These are phyloP conservation scores for Amphibolis antarctica DNA, from an alignment of 106 monocot genomes.

Conservation along the genomic window DNA sequence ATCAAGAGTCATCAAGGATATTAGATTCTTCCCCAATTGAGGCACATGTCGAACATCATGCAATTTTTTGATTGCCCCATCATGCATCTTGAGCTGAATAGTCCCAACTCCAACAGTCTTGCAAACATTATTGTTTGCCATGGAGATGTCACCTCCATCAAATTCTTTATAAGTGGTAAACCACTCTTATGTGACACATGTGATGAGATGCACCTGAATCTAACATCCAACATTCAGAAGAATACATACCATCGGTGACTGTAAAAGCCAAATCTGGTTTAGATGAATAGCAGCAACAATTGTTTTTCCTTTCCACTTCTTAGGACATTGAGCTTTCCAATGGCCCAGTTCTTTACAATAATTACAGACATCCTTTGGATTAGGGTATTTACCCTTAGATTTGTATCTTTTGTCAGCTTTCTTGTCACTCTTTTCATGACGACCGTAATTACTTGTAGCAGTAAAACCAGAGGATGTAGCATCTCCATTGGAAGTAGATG, in stretches of 20 bases:
- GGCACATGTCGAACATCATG: background rate
- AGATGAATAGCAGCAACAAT: background rate
- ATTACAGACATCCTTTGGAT: too few species aligned
- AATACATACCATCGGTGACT: background rate
- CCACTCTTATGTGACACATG: conserved; percentile 7
- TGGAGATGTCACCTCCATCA: background rate
- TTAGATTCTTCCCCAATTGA: too few species aligned
- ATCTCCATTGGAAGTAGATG: background rate
- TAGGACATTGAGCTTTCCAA: background rate
- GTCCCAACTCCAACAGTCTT: background rate
- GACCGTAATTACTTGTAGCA: too few species aligned
- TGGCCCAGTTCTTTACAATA: too few species aligned
- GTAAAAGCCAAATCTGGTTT: background rate
- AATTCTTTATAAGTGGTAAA: conserved; percentile 1
- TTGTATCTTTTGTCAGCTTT: too few species aligned
- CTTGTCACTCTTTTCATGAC: too few species aligned
- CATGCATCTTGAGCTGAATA: conserved; percentile 11
- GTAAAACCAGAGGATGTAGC: background rate
- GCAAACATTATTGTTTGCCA: conserved; percentile 1
- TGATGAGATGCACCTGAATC: background rate
- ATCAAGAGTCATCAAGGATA: too few species aligned
- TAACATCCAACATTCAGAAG: background rate
- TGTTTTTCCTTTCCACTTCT: background rate
- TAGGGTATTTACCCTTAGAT: too few species aligned
- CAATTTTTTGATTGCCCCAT: background rate